These are phyloP conservation scores for Ormosia emarginata DNA, from an alignment of 306 rosid species.

Conservation along the genomic window DNA sequence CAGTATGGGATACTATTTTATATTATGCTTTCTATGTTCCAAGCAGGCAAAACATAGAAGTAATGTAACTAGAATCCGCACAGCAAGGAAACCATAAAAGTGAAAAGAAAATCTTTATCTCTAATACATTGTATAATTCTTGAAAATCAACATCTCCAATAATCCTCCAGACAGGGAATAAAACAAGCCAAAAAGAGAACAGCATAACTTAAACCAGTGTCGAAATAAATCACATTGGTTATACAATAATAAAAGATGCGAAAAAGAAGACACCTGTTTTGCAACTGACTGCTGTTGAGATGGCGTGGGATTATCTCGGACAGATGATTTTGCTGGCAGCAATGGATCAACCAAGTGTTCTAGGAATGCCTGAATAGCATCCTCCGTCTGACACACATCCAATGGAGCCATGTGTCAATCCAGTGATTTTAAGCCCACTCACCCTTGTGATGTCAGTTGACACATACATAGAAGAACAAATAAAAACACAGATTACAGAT, in stretches of 20 bases:
- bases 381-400: slow-evolving; percentile 64
- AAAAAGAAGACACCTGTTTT: slow-evolving; percentile 52
- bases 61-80: not conserved
- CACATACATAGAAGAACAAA: not conserved
- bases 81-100: slow-evolving; percentile 7
- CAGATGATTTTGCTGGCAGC: slow-evolving; percentile 54
- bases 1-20: not conserved
- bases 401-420: slow-evolving; percentile 37
- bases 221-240: not conserved
- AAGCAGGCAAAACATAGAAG: not conserved
- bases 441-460: slow-evolving; percentile 7
- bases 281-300: slow-evolving; percentile 52
- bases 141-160: not conserved
- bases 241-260: not conserved
- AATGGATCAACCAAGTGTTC: slow-evolving; percentile 61
- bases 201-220: not conserved
- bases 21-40: not conserved
- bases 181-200: slow-evolving; percentile 6
- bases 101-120: not conserved
- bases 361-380: slow-evolving; percentile 55
- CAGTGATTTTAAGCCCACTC: not conserved
- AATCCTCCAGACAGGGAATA: not conserved
- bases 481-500: too few relatives aligned
- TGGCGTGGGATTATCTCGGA: slow-evolving; percentile 40
- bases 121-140: not conserved